Conservation (phyloP, 2,329 filamentous ascomycete species). For the Ceratocystis smalleyi region DNA sequence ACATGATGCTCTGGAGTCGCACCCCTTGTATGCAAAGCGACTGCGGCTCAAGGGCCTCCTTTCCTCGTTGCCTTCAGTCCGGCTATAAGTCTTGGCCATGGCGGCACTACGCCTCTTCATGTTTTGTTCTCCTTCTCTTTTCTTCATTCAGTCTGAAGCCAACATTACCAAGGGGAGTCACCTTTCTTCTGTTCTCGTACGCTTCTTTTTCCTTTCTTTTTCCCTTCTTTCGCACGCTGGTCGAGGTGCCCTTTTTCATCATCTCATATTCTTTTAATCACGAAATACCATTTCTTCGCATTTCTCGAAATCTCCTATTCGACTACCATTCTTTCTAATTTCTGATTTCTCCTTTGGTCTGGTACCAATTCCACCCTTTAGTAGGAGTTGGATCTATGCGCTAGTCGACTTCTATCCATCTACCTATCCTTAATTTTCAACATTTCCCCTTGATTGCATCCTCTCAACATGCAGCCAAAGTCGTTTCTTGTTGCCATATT, state of each 20-base stretch:
- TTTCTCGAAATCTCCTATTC: neutral
- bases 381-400: constrained; percentile 5
- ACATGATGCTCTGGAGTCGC: neutral
- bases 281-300: neutral
- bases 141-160: constrained; percentile 15
- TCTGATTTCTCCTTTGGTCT: constrained; percentile 29
- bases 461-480: constrained; percentile 37
- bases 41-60: neutral
- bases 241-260: constrained; percentile 15
- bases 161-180: constrained; percentile 11
- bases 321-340: constrained; percentile 20
- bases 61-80: neutral
- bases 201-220: constrained; percentile 7
- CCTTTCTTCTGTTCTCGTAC: constrained; percentile 14
- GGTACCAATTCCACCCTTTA: constrained; percentile 29
- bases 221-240: constrained; percentile 17
- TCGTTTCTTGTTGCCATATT: constrained; percentile 33
- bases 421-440: constrained; percentile 5
- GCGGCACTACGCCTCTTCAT: constrained; percentile 7
- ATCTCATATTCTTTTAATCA: constrained; percentile 2
- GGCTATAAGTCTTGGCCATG: constrained; percentile 12
- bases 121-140: constrained; percentile 8
- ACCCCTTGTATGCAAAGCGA: constrained; percentile 5
- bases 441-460: neutral
- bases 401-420: constrained; percentile 18